Percentiles rank a stretch among this genome's conserved stretches.
phyloP scores from a whole-genome alignment of 2,329 filamentous ascomycete species.

The Phyllosticta paracitricarpa region DNA sequence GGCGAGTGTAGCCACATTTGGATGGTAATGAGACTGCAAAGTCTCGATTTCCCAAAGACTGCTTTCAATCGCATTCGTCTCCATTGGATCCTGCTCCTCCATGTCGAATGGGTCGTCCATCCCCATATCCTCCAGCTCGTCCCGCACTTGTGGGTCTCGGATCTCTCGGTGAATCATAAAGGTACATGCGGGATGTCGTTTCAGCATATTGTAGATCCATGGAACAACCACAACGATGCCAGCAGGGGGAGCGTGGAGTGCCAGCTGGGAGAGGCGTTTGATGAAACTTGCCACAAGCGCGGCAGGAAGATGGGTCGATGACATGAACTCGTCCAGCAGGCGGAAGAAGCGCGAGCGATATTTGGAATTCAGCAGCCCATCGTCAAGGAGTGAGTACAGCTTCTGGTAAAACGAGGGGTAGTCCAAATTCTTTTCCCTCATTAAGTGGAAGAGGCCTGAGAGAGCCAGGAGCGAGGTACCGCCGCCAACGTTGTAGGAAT shows the following conservation, averaged over 20 bases:
- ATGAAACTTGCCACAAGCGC: slow-evolving; percentile 89
- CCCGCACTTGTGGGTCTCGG: slow-evolving; percentile 47
- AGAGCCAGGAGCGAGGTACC: slow-evolving; percentile 79
- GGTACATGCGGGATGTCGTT: slow-evolving; percentile 78
- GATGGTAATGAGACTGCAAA: slow-evolving; percentile 87
- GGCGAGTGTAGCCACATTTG: slow-evolving; percentile 87
- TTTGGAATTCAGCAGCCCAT: slow-evolving; percentile 81
- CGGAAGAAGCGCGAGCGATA: slow-evolving; percentile 91
- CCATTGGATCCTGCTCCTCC: slow-evolving; percentile 69
- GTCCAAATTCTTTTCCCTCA: slow-evolving; percentile 86
- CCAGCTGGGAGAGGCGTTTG: slow-evolving; percentile 77
- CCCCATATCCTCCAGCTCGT: slow-evolving; percentile 50
- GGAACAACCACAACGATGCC: slow-evolving; percentile 83
- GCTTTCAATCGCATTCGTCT: slow-evolving; percentile 80
- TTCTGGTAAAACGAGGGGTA: slow-evolving; percentile 92
- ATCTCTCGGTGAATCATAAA: slow-evolving; percentile 87
- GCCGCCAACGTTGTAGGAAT: slow-evolving; percentile 80
- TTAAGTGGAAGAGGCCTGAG: slow-evolving; percentile 89
- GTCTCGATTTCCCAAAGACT: slow-evolving; percentile 92
- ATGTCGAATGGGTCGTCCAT: slow-evolving; percentile 69
- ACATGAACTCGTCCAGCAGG: slow-evolving; percentile 79
- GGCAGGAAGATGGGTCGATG: slow-evolving; percentile 84
- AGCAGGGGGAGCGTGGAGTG: slow-evolving; percentile 79
- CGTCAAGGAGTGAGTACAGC: slow-evolving; percentile 84
- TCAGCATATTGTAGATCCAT: slow-evolving; percentile 92